A percentile compares a stretch with the other conserved stretches of the same genome.
Conservation (phyloP, 352 stramenopile species). For the Pythium utonaiense region DNA sequence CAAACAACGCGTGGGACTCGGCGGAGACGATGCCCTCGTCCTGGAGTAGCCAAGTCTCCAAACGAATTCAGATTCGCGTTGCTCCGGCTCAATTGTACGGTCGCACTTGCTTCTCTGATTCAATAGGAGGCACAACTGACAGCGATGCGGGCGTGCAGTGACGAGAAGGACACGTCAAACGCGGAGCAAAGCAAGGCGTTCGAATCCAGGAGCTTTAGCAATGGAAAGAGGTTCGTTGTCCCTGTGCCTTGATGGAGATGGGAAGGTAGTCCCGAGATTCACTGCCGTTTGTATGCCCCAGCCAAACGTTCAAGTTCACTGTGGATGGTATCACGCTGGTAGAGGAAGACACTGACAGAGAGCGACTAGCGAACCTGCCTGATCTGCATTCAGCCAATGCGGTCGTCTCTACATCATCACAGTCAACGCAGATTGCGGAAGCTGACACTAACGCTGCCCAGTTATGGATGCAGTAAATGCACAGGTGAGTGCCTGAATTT, state of each 20-base stretch:
- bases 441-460: constrained; percentile 17
- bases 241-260: too few species aligned
- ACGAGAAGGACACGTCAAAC: not conserved
- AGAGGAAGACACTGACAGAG: not conserved
- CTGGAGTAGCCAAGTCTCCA: constrained; percentile 62
- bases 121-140: too few species aligned
- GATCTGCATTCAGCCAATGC: not conserved
- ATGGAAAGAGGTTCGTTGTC: constrained; percentile 60
- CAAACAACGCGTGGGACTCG: constrained; percentile 39
- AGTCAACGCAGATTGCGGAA: not conserved
- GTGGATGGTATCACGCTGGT: constrained; percentile 5
- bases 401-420: not conserved
- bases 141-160: not conserved
- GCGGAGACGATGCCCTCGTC: constrained; percentile 56
- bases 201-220: constrained; percentile 42
- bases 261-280: too few species aligned
- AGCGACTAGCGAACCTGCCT: not conserved
- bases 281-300: not conserved
- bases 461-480: constrained; percentile 21
- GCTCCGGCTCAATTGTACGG: not conserved
- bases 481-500: not conserved
- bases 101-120: not conserved
- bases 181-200: constrained; percentile 21
- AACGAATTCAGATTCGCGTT: constrained; percentile 46
- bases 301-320: not conserved